A percentile compares a stretch with the other conserved stretches of the same genome.
These are phyloP conservation scores for Xylariaceae sp. DNA, from an alignment of 2,329 filamentous ascomycete species.

Conservation along the genomic window DNA sequence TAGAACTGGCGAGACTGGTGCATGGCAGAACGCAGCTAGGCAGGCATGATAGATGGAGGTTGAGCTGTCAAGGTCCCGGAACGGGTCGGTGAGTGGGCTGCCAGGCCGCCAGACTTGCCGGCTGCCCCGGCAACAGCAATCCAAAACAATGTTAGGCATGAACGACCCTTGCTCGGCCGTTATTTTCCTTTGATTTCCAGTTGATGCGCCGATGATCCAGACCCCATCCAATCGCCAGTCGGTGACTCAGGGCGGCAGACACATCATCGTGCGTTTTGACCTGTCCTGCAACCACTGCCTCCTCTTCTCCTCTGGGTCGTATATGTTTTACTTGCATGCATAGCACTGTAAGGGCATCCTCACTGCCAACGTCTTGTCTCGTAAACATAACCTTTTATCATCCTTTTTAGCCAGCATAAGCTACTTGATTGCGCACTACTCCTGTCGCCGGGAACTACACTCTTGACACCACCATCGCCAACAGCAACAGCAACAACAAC, in stretches of 20 bases:
- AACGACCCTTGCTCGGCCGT: slow-evolving; percentile 16
- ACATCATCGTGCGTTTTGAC: slow-evolving; percentile 26
- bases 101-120: slow-evolving; percentile 9
- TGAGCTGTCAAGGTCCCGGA: background rate
- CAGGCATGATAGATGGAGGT: no score
- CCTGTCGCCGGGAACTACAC: no score
- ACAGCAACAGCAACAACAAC: no score
- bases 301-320: background rate
- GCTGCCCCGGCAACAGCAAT: slow-evolving; percentile 29
- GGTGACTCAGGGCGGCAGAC: slow-evolving; percentile 15
- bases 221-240: slow-evolving; percentile 18
- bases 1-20: no score
- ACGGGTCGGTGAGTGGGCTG: slow-evolving; percentile 1
- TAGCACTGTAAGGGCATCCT: background rate
- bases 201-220: slow-evolving; percentile 9
- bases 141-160: slow-evolving; percentile 22
- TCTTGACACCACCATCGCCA: no score
- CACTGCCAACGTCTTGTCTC: no score
- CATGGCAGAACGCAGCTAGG: no score
- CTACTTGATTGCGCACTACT: no score
- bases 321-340: slow-evolving; percentile 1
- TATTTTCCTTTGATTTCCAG: slow-evolving; percentile 10
- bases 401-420: no score
- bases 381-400: no score
- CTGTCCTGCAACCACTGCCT: slow-evolving; percentile 10